Evolutionary conservation across 306 rosid genomes (phyloP).

Genomic region (Castanea mollissima): DNA sequence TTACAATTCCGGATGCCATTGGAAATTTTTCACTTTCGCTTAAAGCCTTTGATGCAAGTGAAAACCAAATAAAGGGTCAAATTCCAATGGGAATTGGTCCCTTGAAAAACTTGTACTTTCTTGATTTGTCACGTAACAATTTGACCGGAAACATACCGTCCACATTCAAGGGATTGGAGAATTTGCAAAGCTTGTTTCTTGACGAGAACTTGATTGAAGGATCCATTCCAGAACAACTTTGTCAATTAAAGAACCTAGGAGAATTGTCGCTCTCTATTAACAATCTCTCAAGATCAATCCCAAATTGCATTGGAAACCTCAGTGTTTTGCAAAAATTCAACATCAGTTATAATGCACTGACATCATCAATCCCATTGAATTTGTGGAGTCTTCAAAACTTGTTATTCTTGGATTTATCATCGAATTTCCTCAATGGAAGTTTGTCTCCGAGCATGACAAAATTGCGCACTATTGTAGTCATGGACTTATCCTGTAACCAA

Average conservation of each 20-base stretch:
- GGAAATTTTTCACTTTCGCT: background rate
- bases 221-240: background rate
- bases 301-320: too few species aligned
- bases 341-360: rapidly evolving
- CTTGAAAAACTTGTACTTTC: too few species aligned
- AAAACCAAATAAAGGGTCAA: too few species aligned
- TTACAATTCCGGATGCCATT: background rate
- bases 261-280: rapidly evolving
- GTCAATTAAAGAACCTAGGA: too few species aligned
- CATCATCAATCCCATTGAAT: too few species aligned
- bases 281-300: too few species aligned
- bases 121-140: too few species aligned
- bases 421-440: background rate
- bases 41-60: rapidly evolving
- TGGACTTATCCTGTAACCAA: background rate
- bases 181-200: background rate
- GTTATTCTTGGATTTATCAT: too few species aligned
- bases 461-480: background rate
- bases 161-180: background rate
- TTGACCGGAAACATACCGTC: too few species aligned
- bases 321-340: too few species aligned
- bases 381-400: too few species aligned
- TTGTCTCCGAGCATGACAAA: background rate
- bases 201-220: rapidly evolving
- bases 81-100: too few species aligned